A percentile compares a stretch with the other conserved stretches of the same genome.
phyloP scores from a whole-genome alignment of 495 filamentous ascomycete species.

The Annulohypoxylon stygium region DNA sequence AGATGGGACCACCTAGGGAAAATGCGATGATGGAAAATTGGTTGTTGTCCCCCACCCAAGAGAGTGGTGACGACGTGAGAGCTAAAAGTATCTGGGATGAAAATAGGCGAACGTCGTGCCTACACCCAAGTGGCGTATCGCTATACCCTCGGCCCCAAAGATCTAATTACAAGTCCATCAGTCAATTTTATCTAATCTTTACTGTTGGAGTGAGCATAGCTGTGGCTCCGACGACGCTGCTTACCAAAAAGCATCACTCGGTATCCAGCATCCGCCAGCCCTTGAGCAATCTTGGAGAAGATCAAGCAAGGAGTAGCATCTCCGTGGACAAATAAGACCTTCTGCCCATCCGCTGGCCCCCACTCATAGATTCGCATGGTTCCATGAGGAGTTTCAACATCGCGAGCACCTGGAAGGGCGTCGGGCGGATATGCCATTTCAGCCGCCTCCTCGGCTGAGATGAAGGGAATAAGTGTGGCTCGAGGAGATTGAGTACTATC shows the following conservation, averaged over 20 bases:
- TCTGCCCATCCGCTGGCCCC: constrained; percentile 78
- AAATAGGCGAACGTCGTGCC: constrained; percentile 80
- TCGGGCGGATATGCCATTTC: constrained; percentile 74
- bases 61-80: constrained; percentile 73
- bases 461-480: constrained; percentile 34
- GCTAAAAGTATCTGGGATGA: constrained; percentile 77
- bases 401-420: constrained; percentile 77
- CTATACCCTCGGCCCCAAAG: constrained; percentile 86
- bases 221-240: constrained; percentile 31
- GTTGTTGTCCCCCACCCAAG: constrained; percentile 70
- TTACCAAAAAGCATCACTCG: constrained; percentile 82
- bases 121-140: constrained; percentile 72
- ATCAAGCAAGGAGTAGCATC: constrained; percentile 82
- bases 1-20: constrained; percentile 84
- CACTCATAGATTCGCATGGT: constrained; percentile 83
- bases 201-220: background rate
- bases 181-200: background rate
- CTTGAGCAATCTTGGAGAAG: constrained; percentile 73
- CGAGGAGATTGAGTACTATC: constrained; percentile 28
- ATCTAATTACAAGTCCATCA: constrained; percentile 51
- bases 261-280: constrained; percentile 74
- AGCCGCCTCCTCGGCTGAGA: constrained; percentile 31
- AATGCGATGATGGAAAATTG: constrained; percentile 83
- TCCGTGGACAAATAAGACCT: constrained; percentile 82
- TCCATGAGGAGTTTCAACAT: constrained; percentile 81